Evolutionary conservation across 306 rosid genomes (phyloP).

Genomic region (Canavalia gladiata): DNA sequence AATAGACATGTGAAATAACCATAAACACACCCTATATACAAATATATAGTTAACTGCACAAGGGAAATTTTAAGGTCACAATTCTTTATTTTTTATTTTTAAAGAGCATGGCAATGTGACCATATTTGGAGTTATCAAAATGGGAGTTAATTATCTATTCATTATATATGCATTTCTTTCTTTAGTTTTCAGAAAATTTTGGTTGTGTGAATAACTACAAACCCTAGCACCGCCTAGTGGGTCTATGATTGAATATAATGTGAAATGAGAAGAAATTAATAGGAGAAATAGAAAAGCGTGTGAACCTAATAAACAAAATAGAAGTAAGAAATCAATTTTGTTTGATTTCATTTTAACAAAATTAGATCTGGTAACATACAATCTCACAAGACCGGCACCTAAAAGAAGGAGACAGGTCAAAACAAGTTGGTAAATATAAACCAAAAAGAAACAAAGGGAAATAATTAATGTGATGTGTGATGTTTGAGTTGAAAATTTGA

Average conservation of each 20-base stretch:
- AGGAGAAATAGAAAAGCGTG: not conserved
- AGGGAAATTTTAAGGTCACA: not conserved
- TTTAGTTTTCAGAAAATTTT: not conserved
- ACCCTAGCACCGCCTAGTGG: conserved; percentile 20
- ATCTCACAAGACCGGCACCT: conserved; percentile 22
- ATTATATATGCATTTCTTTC: not conserved
- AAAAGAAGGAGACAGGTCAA: not conserved
- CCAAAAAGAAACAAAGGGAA: not conserved
- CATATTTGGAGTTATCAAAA: not conserved
- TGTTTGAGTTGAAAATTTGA: not conserved
- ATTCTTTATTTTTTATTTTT: not conserved
- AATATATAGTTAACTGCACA: not conserved
- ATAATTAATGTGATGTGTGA: not conserved
- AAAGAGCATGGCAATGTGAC: not conserved
- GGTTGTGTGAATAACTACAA: not conserved
- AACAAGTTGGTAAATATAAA: not conserved
- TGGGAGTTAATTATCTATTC: not conserved
- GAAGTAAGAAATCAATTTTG: not conserved
- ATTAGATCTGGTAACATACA: not conserved
- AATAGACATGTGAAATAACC: too few relatives aligned
- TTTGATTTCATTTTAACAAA: not conserved
- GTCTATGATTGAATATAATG: not conserved
- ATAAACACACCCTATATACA: too few relatives aligned
- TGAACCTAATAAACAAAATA: conserved; percentile 16
- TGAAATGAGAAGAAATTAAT: conserved; percentile 1